A percentile compares a stretch with the other conserved stretches of the same genome.
phyloP scores from a whole-genome alignment of 768 basidiomycete genomes.

The Xanthoconium purpureum region DNA sequence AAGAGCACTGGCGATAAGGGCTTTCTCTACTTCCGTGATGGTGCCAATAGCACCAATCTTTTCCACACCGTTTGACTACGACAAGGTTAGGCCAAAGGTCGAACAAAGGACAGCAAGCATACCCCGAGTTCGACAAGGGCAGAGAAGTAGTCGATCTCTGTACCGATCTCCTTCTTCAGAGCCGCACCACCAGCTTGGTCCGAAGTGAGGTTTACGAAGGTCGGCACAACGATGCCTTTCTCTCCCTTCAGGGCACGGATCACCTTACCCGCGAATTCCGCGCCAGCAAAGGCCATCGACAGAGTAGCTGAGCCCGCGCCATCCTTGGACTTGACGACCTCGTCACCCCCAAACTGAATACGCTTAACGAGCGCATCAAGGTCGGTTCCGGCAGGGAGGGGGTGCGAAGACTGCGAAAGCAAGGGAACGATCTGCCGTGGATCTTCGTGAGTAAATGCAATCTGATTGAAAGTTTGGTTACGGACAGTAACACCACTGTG shows the following conservation, averaged over 20 bases:
- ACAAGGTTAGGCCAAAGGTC: slow-evolving; percentile 2
- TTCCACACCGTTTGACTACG: slow-evolving; percentile 74
- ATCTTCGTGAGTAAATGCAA: slow-evolving; percentile 7
- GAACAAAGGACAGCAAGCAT: slow-evolving; percentile 15
- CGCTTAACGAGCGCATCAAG: slow-evolving; percentile 70
- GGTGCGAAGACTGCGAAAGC: slow-evolving; percentile 83
- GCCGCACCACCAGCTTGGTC: slow-evolving; percentile 68
- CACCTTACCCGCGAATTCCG: slow-evolving; percentile 81
- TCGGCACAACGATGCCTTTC: slow-evolving; percentile 81
- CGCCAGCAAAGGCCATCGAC: slow-evolving; percentile 94
- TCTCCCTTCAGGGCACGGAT: slow-evolving; percentile 84
- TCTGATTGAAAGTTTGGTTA: slow-evolving; percentile 15
- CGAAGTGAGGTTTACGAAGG: slow-evolving; percentile 76
- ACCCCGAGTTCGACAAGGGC: slow-evolving; percentile 87
- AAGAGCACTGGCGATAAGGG: slow-evolving; percentile 75
- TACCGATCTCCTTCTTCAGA: slow-evolving; percentile 75
- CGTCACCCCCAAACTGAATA: slow-evolving; percentile 95
- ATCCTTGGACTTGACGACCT: slow-evolving; percentile 98
- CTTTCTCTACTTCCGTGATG: slow-evolving; percentile 67
- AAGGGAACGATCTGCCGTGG: slow-evolving; percentile 77
- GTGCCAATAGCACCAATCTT: slow-evolving; percentile 81
- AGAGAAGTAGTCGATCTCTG: slow-evolving; percentile 84
- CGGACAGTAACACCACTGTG: slow-evolving; percentile 87
- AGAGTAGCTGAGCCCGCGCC: slow-evolving; percentile 90
- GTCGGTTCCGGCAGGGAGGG: slow-evolving; percentile 56